These are phyloP conservation scores for Jackrogersella multiformis DNA, from an alignment of 495 filamentous ascomycete genomes.

Conservation along the genomic window DNA sequence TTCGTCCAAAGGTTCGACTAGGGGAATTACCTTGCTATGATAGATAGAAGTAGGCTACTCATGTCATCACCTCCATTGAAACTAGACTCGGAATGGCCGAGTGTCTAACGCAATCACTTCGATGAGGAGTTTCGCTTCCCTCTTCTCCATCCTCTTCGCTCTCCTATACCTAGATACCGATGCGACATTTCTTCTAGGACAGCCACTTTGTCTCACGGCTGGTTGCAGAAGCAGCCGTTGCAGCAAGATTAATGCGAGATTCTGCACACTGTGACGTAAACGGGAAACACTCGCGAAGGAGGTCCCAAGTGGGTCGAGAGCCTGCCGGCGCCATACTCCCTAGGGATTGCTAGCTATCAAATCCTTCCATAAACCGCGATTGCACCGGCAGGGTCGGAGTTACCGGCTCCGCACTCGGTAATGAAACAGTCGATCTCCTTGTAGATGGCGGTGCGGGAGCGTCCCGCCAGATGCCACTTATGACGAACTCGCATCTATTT, in stretches of 20 bases:
- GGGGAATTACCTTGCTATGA: background rate
- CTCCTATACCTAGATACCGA: background rate
- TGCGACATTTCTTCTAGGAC: background rate
- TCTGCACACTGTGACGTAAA: conserved; percentile 16
- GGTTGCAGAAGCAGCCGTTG: conserved; percentile 14
- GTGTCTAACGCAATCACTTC: background rate
- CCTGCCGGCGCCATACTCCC: conserved; percentile 9
- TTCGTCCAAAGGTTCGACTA: background rate
- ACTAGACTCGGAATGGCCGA: background rate
- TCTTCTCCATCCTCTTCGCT: background rate
- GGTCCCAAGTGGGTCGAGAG: background rate
- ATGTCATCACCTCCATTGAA: too few species aligned
- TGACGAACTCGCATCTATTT: conserved; percentile 25
- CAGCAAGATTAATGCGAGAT: conserved; percentile 26
- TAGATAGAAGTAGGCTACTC: background rate
- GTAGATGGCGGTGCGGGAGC: conserved; percentile 33
- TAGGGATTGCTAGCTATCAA: conserved; percentile 6
- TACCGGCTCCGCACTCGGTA: conserved; percentile 31
- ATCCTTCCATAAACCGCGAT: background rate
- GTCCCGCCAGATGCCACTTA: conserved; percentile 27
- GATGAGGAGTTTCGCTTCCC: background rate
- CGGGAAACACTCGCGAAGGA: conserved; percentile 9
- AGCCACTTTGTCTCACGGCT: conserved; percentile 14
- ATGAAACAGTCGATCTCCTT: conserved; percentile 38
- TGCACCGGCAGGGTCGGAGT: conserved; percentile 2